These are phyloP conservation scores for Sutorius eximius DNA, from an alignment of 1,284 basidiomycete species.

Conservation along the genomic window DNA sequence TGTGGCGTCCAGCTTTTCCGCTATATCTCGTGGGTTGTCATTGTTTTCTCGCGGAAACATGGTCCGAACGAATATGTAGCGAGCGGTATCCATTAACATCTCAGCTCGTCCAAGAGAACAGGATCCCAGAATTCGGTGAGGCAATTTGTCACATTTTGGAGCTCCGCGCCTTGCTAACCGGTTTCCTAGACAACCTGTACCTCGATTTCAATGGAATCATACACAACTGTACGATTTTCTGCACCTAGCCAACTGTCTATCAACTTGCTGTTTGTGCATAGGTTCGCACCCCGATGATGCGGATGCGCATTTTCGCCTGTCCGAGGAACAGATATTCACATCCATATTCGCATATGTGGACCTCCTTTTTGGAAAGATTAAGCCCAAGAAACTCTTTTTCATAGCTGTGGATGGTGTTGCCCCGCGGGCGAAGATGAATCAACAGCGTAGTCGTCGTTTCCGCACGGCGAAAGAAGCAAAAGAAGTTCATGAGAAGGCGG, in stretches of 20 bases:
- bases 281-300: slow-evolving; percentile 93
- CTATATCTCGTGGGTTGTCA: slow-evolving; percentile 70
- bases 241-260: not conserved
- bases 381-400: slow-evolving; percentile 95
- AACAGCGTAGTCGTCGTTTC: slow-evolving; percentile 94
- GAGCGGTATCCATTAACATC: slow-evolving; percentile 99
- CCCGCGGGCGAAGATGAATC: slow-evolving; percentile 99
- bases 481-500: slow-evolving; percentile 85
- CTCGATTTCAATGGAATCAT: slow-evolving; percentile 99
- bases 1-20: slow-evolving; percentile 65
- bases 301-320: slow-evolving; percentile 92
- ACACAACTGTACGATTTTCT: slow-evolving; percentile 76
- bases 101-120: slow-evolving; percentile 95
- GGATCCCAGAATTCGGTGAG: slow-evolving; percentile 91
- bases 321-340: slow-evolving; percentile 97
- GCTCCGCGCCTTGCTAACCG: slow-evolving; percentile 10
- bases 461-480: slow-evolving; percentile 92
- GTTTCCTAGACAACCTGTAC: slow-evolving; percentile 75
- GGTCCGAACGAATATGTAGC: slow-evolving; percentile 41
- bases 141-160: slow-evolving; percentile 2
- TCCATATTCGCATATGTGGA: slow-evolving; percentile 98
- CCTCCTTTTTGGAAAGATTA: slow-evolving; percentile 95
- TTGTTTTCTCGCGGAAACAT: not conserved
- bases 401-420: slow-evolving; percentile 99
- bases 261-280: slow-evolving; percentile 29